Conservation (phyloP, 73 alveolate genomes). For the Uronychia setigera region DNA sequence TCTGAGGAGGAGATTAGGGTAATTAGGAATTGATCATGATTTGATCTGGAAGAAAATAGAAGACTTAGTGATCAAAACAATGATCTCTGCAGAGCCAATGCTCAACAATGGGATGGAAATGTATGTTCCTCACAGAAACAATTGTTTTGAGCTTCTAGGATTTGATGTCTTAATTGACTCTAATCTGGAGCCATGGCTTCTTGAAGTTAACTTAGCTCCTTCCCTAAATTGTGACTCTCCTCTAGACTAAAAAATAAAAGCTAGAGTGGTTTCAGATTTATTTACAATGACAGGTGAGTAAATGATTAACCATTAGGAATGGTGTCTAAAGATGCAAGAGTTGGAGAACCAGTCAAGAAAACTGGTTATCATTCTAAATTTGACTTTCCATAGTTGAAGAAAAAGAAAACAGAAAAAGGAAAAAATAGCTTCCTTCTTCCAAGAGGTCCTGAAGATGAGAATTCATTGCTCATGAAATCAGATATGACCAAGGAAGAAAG, state of each 20-base stretch:
- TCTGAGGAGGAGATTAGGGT: conserved; percentile 42
- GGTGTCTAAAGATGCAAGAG: too few relatives aligned
- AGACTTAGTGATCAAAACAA: conserved; percentile 88
- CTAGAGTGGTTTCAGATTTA: conserved; percentile 63
- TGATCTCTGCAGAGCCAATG: conserved; percentile 76
- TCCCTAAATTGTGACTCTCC: conserved; percentile 73
- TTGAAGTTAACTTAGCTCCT: conserved; percentile 87
- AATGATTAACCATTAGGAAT: too few relatives aligned
- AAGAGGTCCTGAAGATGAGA: too few relatives aligned
- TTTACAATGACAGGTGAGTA: conserved; percentile 76
- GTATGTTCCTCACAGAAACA: conserved; percentile 74
- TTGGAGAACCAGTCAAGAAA: too few relatives aligned
- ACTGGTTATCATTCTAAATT: too few relatives aligned
- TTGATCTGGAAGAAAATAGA: conserved; percentile 64
- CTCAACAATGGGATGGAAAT: conserved; percentile 76
- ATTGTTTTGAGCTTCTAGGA: conserved; percentile 88
- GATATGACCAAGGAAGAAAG: too few relatives aligned
- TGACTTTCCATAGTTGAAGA: too few relatives aligned
- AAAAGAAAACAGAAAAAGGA: too few relatives aligned
- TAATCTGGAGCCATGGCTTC: conserved; percentile 79
- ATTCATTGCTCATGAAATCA: too few relatives aligned
- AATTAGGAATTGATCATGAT: conserved; percentile 56
- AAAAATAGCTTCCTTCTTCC: too few relatives aligned
- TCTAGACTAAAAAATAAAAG: conserved; percentile 71
- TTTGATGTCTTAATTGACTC: conserved; percentile 79